Conservation (phyloP, 2,329 filamentous ascomycete species). For the Byssochlamys sp. region DNA sequence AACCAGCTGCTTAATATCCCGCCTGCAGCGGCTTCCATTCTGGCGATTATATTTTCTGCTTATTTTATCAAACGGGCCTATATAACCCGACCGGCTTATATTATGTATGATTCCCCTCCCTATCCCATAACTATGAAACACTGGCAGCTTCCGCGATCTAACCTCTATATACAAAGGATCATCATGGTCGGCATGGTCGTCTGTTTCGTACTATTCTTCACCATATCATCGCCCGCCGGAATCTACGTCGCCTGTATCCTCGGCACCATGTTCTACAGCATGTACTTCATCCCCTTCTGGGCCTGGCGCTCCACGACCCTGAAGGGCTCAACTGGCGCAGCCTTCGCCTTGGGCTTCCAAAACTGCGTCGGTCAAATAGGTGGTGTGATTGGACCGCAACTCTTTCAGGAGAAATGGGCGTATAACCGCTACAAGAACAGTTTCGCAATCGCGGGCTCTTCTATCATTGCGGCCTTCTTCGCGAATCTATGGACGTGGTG, state of each 20-base stretch:
- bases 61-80: slow-evolving; percentile 33
- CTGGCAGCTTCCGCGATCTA: too few species aligned
- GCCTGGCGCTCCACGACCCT: slow-evolving; percentile 36
- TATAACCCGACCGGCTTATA: slow-evolving; percentile 31
- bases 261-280: slow-evolving; percentile 35
- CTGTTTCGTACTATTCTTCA: slow-evolving; percentile 38
- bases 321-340: slow-evolving; percentile 35
- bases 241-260: slow-evolving; percentile 39
- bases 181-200: slow-evolving; percentile 30
- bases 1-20: slow-evolving; percentile 42
- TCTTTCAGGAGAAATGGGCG: slow-evolving; percentile 36
- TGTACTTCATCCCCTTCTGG: slow-evolving; percentile 41
- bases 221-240: slow-evolving; percentile 27
- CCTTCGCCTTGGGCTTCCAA: slow-evolving; percentile 38
- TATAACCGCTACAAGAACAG: slow-evolving; percentile 31
- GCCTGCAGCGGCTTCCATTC: slow-evolving; percentile 33
- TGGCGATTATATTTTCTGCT: slow-evolving; percentile 31
- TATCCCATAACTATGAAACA: too few species aligned
- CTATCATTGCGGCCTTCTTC: slow-evolving; percentile 27
- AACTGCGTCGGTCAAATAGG: slow-evolving; percentile 37
- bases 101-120: slow-evolving; percentile 18
- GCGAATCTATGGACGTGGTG: slow-evolving; percentile 35
- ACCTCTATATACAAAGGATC: slow-evolving; percentile 14
- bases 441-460: slow-evolving; percentile 29
- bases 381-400: slow-evolving; percentile 37